These are phyloP conservation scores for Helianthus tuberosus DNA, from an alignment of 129 eudicot species.

Conservation along the genomic window DNA sequence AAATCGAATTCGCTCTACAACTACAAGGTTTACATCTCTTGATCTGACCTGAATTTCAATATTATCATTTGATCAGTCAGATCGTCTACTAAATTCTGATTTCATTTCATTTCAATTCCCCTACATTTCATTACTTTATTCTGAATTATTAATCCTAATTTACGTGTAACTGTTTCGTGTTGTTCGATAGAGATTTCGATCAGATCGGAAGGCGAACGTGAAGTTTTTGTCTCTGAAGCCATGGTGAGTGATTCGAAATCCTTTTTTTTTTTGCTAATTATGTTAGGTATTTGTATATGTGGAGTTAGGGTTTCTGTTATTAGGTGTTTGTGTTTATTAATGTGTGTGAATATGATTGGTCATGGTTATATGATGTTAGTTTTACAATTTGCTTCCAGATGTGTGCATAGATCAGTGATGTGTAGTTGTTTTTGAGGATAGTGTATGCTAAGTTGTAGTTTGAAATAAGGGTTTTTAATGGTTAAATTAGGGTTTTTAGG, in stretches of 20 bases:
- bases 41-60: not conserved
- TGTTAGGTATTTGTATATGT: not conserved
- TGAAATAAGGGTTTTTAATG: no score
- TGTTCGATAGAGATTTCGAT: constrained; percentile 6
- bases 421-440: constrained; percentile 9
- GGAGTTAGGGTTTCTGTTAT: constrained; percentile 22
- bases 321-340: not conserved
- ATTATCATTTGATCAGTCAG: not conserved
- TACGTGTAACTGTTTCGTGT: not conserved
- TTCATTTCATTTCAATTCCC: not conserved
- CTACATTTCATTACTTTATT: constrained; percentile 4
- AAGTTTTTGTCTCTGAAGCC: constrained; percentile 12
- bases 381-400: not conserved
- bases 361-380: not conserved
- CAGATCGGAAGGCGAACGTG: constrained; percentile 34
- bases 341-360: not conserved
- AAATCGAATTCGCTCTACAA: constrained; percentile 8
- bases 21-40: constrained; percentile 15
- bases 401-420: not conserved
- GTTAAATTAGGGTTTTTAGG: not conserved
- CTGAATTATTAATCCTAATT: not conserved
- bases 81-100: not conserved
- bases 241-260: constrained; percentile 28
- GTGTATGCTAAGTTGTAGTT: not conserved
- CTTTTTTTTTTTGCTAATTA: not conserved